Evolutionary conservation across 495 filamentous ascomycete species (phyloP).

Genomic region (Clohesyomyces aquaticus): DNA sequence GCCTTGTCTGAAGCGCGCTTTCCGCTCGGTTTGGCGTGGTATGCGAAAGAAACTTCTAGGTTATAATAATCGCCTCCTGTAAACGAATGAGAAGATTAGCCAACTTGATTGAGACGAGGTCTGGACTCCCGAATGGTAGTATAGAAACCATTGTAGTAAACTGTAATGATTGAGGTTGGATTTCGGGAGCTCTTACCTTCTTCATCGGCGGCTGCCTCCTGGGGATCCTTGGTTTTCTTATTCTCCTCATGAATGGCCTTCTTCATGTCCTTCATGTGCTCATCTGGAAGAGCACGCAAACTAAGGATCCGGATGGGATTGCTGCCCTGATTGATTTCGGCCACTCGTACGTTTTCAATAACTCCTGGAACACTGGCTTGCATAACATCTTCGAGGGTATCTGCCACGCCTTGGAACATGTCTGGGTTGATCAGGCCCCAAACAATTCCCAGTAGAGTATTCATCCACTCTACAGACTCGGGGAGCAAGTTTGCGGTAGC

Average conservation of each 20-base stretch:
- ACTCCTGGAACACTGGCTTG: slow-evolving; percentile 87
- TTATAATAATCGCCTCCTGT: slow-evolving; percentile 96
- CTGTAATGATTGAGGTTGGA: too few species aligned
- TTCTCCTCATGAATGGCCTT: slow-evolving; percentile 76
- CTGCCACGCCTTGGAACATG: slow-evolving; percentile 77
- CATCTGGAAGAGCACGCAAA: slow-evolving; percentile 82
- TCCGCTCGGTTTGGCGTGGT: slow-evolving; percentile 79
- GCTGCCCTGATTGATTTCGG: slow-evolving; percentile 90
- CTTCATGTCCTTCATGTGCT: slow-evolving; percentile 77
- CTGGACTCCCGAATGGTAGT: too few species aligned
- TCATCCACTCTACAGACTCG: slow-evolving; percentile 95
- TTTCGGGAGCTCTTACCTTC: too few species aligned
- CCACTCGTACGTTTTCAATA: slow-evolving; percentile 93
- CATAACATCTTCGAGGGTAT: slow-evolving; percentile 90
- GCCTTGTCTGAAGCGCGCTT: slow-evolving; percentile 74
- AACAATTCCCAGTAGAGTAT: slow-evolving; percentile 75
- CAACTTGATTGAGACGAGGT: too few species aligned
- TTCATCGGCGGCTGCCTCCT: slow-evolving; percentile 86
- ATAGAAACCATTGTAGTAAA: too few species aligned
- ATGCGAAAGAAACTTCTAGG: slow-evolving; percentile 88
- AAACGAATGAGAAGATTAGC: too few species aligned
- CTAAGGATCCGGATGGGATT: slow-evolving; percentile 91
- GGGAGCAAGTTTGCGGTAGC: slow-evolving; percentile 84
- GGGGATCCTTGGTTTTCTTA: slow-evolving; percentile 77
- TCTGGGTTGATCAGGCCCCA: slow-evolving; percentile 94